Evolutionary conservation across 768 basidiomycete genomes (phyloP), one percentile per base, ranked within the genome.

Genomic region (Dioszegia crocea): DNA sequence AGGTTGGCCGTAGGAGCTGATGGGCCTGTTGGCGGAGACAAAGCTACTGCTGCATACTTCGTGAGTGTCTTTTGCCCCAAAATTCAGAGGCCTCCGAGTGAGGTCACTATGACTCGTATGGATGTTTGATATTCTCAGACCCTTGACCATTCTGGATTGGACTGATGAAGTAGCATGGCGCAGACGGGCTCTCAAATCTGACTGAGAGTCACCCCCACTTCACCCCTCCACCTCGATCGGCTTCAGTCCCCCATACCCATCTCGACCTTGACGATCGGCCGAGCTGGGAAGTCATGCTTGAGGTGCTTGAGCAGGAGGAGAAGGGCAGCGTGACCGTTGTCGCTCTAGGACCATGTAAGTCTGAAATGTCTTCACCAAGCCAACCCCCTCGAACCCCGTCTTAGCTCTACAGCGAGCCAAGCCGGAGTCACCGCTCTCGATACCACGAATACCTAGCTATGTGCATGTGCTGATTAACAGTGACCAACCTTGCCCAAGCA

Each of bases 21-120:
- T 11, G 81, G 81, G 0, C 91, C 91, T 10, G 80, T 91, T 1
- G 80, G 83, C 49, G 91, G 90, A 2, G 83, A 84, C 19, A 71
- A 83, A 6, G 86, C 88, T 68, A 85, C 82, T 51, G 92, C 91
- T 14, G 82, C 85, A 62, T 91, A 89, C 73, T 94, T 96, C 47
- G 77, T 76, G 64, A 58, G 77, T 71, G 0, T 4, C 17, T 14
- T 29, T 14, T 6, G 33, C 33, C n/a, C n/a, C n/a, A n/a, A n/a
- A n/a, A n/a, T n/a, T n/a, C n/a, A n/a, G n/a, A n/a, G n/a, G n/a
- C n/a, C n/a, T n/a, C n/a, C n/a, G n/a, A n/a, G n/a, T n/a, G n/a
- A n/a, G n/a, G n/a, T n/a, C n/a, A n/a, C n/a, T n/a, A n/a, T n/a
- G n/a, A n/a, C n/a, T n/a, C n/a, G n/a, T n/a, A n/a, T n/a, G n/a